Percentiles rank a stretch among this genome's conserved stretches.
phyloP scores from a whole-genome alignment of 2,329 filamentous ascomycete species.

The Drechslerella dactyloides region DNA sequence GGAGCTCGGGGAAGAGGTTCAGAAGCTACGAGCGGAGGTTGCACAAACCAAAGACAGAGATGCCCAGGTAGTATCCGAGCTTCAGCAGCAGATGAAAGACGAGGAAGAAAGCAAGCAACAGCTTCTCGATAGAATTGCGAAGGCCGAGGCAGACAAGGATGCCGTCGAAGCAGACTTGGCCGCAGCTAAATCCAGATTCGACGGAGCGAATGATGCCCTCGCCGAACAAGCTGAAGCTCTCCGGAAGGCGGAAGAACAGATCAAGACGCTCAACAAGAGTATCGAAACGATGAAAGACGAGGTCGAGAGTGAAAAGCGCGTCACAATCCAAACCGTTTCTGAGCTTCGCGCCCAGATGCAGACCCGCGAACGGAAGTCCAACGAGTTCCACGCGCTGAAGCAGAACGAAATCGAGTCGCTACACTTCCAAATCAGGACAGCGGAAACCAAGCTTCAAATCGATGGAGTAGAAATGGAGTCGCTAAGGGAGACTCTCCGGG shows the following conservation, averaged over 20 bases:
- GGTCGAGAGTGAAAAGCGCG: constrained; percentile 26
- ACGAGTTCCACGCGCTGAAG: constrained; percentile 27
- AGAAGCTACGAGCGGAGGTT: constrained; percentile 19
- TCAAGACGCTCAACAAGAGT: constrained; percentile 18
- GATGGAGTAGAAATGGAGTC: constrained; percentile 42
- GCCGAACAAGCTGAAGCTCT: constrained; percentile 18
- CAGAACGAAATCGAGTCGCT: constrained; percentile 34
- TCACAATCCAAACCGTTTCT: constrained; percentile 11
- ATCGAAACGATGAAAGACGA: constrained; percentile 7
- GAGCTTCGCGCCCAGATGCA: constrained; percentile 37
- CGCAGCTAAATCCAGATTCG: constrained; percentile 16
- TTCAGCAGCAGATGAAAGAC: constrained; percentile 38
- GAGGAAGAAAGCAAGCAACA: constrained; percentile 46
- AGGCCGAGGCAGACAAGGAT: constrained; percentile 42
- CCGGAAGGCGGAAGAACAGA: constrained; percentile 28
- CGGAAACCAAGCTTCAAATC: constrained; percentile 40
- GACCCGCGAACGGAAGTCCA: constrained; percentile 21
- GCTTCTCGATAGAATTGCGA: constrained; percentile 39
- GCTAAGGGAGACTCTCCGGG: constrained; percentile 30
- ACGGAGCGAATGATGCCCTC: constrained; percentile 17
- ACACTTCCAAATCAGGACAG: constrained; percentile 34
- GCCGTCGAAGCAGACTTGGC: constrained; percentile 8
- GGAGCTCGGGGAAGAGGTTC: constrained; percentile 22
- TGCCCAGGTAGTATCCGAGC: constrained; percentile 33
- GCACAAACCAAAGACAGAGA: constrained; percentile 34